phyloP scores from a whole-genome alignment of 768 basidiomycete genomes.

The Inosperma sp. region DNA sequence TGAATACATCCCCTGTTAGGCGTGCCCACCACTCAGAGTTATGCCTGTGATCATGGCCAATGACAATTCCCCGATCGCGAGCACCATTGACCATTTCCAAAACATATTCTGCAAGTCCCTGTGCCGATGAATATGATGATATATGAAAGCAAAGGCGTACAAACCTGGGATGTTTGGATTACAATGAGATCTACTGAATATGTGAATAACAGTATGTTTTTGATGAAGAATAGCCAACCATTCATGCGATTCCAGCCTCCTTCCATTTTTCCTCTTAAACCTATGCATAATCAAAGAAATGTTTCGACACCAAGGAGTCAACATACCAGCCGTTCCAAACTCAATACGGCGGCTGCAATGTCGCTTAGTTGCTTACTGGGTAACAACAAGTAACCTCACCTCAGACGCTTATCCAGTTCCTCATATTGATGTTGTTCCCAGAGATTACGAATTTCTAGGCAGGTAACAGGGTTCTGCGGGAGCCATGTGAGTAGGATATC shows the following conservation, averaged over 20 bases:
- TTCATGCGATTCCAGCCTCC: slow-evolving; percentile 93
- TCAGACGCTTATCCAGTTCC: slow-evolving; percentile 56
- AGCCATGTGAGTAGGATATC: neutral
- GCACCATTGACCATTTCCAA: slow-evolving; percentile 50
- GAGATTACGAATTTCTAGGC: slow-evolving; percentile 44
- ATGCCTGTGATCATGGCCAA: slow-evolving; percentile 84
- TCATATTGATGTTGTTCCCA: slow-evolving; percentile 37
- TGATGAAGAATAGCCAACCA: slow-evolving; percentile 31
- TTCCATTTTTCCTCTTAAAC: slow-evolving; percentile 77
- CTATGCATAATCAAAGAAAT: slow-evolving; percentile 30
- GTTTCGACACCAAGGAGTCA: neutral
- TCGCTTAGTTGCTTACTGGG: neutral
- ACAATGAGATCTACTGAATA: slow-evolving; percentile 58
- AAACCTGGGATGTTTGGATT: slow-evolving; percentile 76
- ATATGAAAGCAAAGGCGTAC: slow-evolving; percentile 2
- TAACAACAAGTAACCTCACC: slow-evolving; percentile 29
- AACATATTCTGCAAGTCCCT: slow-evolving; percentile 75
- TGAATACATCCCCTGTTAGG: slow-evolving; percentile 68
- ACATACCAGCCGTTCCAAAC: slow-evolving; percentile 81
- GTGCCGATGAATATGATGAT: neutral
- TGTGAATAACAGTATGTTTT: neutral
- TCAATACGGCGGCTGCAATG: slow-evolving; percentile 59
- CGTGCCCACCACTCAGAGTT: slow-evolving; percentile 75
- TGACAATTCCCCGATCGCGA: slow-evolving; percentile 60
- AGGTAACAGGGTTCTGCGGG: slow-evolving; percentile 46